Evolutionary conservation across 1,139 yeast species (phyloP), one percentile per base, ranked within the genome.

Genomic region (Candida labiduridarum): DNA sequence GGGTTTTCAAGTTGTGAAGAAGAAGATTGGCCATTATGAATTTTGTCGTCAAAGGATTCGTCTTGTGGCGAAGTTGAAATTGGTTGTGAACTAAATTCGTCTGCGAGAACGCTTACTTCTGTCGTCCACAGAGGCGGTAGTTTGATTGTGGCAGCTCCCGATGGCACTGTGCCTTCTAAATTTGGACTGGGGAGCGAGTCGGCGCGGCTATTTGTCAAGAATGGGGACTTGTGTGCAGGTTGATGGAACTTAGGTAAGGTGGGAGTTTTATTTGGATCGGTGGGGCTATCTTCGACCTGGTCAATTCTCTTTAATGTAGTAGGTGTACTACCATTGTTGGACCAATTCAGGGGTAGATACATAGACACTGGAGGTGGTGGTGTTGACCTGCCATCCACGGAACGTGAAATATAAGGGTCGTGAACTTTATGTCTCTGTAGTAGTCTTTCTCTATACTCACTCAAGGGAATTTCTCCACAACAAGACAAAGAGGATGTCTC

Each of bases 121-220:
- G 30, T 8, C 7, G 41, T 3, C 27, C 11, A 6, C 11, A 5
- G 16, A 4, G 16, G 10, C 4, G 30, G 30, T 22, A 38, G 16
- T 14, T 7, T n/a, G 16, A 11, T 19, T 9, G 30, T 22, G 6
- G 18, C 12, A n/a, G 16, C 1, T 38, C 11, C 30, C 14, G 43
- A 16, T 14, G 43, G 14, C 10, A 9, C 29, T 1, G 33, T 33
- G 14, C 31, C 31, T 12, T 46, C 46, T 11, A 46, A 18, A 7
- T 22, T 46, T 1, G 49, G 49, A 35, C 49, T 46, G 19, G 45
- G 49, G 16, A 46, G 35, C 6, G 29, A n/a, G 7, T 42, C 42
- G 2, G 14, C 7, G 10, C n/a, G 22, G 6, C 11, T 33, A n/a
- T 45, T 35, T 30, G 16, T 11, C 5, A 34, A 3, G 35, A 36